Evolutionary conservation across 2,329 filamentous ascomycete genomes (phyloP).

Genomic region (Penicillium sp.): DNA sequence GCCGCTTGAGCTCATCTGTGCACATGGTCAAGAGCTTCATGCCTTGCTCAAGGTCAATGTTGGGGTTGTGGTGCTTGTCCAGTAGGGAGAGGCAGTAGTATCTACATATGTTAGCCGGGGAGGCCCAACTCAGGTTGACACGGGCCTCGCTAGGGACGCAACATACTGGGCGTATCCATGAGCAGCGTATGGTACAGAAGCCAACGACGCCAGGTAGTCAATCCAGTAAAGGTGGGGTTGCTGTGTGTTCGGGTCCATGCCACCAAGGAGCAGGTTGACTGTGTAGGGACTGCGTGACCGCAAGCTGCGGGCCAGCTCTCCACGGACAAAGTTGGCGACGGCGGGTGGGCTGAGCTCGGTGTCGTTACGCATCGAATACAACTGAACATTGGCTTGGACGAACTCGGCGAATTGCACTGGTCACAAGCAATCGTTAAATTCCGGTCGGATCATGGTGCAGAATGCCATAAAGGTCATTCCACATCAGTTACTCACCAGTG

Average conservation of each 20-base stretch:
- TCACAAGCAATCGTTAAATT: conserved; percentile 19
- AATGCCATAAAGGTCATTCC: not conserved
- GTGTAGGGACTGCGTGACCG: conserved; percentile 93
- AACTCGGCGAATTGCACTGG: conserved; percentile 98
- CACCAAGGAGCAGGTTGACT: conserved; percentile 93
- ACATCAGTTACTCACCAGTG: conserved; percentile 64
- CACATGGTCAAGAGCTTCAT: conserved; percentile 93
- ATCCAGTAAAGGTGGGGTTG: conserved; percentile 96
- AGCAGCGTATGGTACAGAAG: conserved; percentile 88
- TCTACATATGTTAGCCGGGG: conserved; percentile 47
- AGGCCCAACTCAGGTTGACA: not conserved
- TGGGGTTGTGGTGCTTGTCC: conserved; percentile 97
- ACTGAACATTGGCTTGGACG: conserved; percentile 96
- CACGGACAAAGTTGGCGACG: conserved; percentile 88
- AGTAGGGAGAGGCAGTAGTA: conserved; percentile 98
- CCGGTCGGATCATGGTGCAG: not conserved
- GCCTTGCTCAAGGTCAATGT: conserved; percentile 85
- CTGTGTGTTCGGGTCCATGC: conserved; percentile 86
- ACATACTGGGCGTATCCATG: conserved; percentile 96
- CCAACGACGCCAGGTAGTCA: conserved; percentile 89
- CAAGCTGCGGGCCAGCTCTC: conserved; percentile 86
- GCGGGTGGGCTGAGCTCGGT: conserved; percentile 87
- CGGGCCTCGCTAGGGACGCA: not conserved
- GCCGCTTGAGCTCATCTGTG: conserved; percentile 93
- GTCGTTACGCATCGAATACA: conserved; percentile 98